These are phyloP conservation scores for Penicillium simplicissimum DNA, from an alignment of 495 filamentous ascomycete species.

Conservation along the genomic window DNA sequence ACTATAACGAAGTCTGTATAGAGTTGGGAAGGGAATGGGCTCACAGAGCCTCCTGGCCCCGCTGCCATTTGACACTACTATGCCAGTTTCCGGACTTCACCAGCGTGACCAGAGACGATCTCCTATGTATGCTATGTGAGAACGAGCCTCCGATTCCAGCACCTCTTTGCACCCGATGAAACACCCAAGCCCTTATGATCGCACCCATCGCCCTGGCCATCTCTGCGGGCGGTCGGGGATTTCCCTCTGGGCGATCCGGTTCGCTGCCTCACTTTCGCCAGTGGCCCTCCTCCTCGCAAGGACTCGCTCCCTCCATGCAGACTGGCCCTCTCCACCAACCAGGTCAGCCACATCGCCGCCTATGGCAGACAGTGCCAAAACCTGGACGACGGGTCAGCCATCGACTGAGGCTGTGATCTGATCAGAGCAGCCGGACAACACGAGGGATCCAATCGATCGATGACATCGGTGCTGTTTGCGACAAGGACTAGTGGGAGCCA, in stretches of 20 bases:
- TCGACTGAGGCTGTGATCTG: not conserved
- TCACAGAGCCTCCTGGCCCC: too few relatives aligned
- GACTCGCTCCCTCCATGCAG: not conserved
- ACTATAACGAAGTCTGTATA: not conserved
- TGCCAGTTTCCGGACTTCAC: too few relatives aligned
- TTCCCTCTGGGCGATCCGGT: constrained; percentile 39
- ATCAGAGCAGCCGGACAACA: not conserved
- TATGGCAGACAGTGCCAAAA: not conserved
- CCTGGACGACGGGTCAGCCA: not conserved
- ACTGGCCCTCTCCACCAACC: constrained; percentile 8
- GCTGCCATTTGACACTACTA: too few relatives aligned
- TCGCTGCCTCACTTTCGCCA: constrained; percentile 48
- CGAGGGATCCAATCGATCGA: not conserved
- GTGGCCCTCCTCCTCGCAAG: constrained; percentile 4
- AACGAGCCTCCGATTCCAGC: not conserved
- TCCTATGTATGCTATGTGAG: not conserved
- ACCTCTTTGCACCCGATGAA: not conserved
- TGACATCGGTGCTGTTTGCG: not conserved
- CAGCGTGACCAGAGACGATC: too few relatives aligned
- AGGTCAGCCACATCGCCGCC: not conserved
- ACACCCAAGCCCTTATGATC: not conserved
- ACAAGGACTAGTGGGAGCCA: not conserved
- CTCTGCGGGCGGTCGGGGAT: constrained; percentile 22
- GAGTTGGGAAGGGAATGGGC: not conserved
- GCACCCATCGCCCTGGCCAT: not conserved